phyloP scores from a whole-genome alignment of 2,329 filamentous ascomycete species.

The Alternaria triticimaculans region DNA sequence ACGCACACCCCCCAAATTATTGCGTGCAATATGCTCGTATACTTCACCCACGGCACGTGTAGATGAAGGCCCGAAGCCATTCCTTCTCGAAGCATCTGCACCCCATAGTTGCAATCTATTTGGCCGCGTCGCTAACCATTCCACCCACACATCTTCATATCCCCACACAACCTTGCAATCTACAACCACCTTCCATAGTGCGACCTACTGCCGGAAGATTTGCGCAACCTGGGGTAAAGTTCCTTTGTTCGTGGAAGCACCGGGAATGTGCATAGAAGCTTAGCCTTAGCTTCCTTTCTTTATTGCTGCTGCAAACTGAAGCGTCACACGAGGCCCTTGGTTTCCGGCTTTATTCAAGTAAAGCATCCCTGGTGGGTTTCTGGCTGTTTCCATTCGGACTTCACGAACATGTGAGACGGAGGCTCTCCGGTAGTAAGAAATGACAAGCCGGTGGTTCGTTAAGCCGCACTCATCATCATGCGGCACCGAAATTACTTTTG shows the following conservation, averaged over 20 bases:
- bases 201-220: constrained; percentile 39
- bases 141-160: constrained; percentile 30
- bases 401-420: constrained; percentile 2
- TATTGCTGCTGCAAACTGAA: constrained; percentile 24
- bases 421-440: constrained; percentile 11
- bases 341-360: constrained; percentile 18
- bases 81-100: constrained; percentile 41
- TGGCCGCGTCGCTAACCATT: constrained; percentile 25
- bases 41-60: constrained; percentile 3
- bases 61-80: constrained; percentile 21
- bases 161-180: constrained; percentile 42
- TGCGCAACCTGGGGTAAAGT: constrained; percentile 41
- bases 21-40: constrained; percentile 28
- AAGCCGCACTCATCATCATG: background rate
- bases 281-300: constrained; percentile 25
- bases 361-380: constrained; percentile 21
- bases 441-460: constrained; percentile 5
- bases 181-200: constrained; percentile 29
- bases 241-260: constrained; percentile 32
- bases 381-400: background rate
- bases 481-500: constrained; percentile 16
- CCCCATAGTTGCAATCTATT: constrained; percentile 45
- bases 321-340: constrained; percentile 24
- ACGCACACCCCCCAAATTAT: constrained; percentile 23
- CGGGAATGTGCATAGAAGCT: constrained; percentile 22